A percentile compares a stretch with the other conserved stretches of the same genome.
These are phyloP conservation scores for Obelidium mucronatum DNA, from an alignment of 192 early-diverging fungal genomes.

Conservation along the genomic window DNA sequence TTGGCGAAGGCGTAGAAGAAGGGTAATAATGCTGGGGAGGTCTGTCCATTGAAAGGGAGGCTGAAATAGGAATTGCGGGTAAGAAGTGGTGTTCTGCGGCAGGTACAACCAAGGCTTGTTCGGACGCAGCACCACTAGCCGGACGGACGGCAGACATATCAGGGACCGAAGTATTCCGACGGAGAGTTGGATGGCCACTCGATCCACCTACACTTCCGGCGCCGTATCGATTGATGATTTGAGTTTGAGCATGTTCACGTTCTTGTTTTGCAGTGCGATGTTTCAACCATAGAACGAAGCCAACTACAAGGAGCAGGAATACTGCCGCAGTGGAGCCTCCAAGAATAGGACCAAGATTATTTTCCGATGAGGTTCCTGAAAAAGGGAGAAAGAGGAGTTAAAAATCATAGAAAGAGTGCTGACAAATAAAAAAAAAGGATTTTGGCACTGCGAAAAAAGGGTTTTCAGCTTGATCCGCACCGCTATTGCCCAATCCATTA, in stretches of 20 bases:
- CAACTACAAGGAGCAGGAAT: constrained; percentile 23
- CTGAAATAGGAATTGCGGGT: background rate
- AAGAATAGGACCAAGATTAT: constrained; percentile 27
- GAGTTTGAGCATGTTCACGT: constrained; percentile 6
- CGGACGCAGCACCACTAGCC: background rate
- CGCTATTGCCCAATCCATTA: background rate
- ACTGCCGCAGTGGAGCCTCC: constrained; percentile 23
- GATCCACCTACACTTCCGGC: background rate
- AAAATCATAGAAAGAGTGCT: too few species aligned
- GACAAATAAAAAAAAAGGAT: background rate
- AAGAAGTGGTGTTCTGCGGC: background rate
- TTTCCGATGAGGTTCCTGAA: background rate
- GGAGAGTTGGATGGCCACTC: background rate
- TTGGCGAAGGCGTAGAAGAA: background rate
- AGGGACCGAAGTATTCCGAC: background rate
- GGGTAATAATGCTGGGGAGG: background rate
- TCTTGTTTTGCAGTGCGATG: background rate
- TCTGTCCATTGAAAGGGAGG: background rate
- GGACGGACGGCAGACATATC: background rate
- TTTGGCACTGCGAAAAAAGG: background rate
- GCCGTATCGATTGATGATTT: constrained; percentile 20
- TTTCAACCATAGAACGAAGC: constrained; percentile 29
- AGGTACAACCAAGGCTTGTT: background rate
- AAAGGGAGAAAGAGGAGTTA: too few species aligned
- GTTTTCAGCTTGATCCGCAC: background rate